Conservation (phyloP, 331 rosid genomes). For the Quercus phellos region DNA sequence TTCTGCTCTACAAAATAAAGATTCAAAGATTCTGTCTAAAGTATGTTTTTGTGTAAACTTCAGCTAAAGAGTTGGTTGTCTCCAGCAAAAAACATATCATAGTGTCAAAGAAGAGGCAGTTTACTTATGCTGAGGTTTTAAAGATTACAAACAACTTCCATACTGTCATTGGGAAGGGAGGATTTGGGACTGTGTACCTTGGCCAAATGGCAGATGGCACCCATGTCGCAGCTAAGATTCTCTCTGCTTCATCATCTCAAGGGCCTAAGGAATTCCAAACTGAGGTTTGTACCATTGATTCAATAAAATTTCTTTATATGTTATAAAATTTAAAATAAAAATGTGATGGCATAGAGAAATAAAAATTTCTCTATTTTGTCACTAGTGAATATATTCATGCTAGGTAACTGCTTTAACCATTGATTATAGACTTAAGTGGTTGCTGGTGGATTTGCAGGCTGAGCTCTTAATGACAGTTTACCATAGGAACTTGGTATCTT, state of each 20-base stretch:
- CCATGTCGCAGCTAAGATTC: conserved; percentile 62
- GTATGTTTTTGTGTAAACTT: conserved; percentile 8
- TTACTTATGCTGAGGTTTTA: conserved; percentile 42
- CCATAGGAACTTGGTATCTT: conserved; percentile 54
- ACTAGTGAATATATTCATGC: too few relatives aligned
- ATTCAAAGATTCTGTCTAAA: too few relatives aligned
- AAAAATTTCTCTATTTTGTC: too few relatives aligned
- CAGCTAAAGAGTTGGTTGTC: conserved; percentile 22
- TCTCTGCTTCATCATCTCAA: conserved; percentile 67
- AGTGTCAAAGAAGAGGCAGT: conserved; percentile 52
- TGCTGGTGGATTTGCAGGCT: conserved; percentile 34
- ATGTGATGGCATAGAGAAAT: too few relatives aligned
- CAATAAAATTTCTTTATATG: too few relatives aligned
- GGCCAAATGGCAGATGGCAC: conserved; percentile 55
- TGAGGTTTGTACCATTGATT: conserved; percentile 33
- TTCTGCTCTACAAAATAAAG: background rate
- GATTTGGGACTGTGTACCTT: conserved; percentile 58
- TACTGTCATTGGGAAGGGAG: conserved; percentile 59
- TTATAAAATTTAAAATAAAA: too few relatives aligned
- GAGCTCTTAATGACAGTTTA: conserved; percentile 58
- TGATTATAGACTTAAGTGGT: too few relatives aligned
- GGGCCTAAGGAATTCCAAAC: conserved; percentile 73
- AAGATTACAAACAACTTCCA: conserved; percentile 51
- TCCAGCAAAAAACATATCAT: conserved; percentile 29
- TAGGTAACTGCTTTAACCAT: too few relatives aligned